Evolutionary conservation across 306 rosid genomes (phyloP).

Genomic region (Gleditsia sinensis): DNA sequence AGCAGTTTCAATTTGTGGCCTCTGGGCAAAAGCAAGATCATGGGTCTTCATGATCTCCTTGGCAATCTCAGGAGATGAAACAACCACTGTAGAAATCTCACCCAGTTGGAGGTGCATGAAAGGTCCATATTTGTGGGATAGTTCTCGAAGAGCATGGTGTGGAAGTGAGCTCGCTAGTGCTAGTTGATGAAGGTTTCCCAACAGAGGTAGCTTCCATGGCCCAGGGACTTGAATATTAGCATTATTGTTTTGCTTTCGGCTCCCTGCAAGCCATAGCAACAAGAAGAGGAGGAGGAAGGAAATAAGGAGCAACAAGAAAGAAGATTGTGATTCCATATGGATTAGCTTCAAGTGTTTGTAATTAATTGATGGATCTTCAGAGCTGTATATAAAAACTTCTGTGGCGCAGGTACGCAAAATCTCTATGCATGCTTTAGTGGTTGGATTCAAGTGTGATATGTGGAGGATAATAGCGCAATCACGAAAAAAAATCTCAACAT

Average conservation of each 20-base stretch:
- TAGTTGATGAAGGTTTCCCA: background rate
- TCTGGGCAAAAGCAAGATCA: too few relatives aligned
- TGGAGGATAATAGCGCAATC: too few relatives aligned
- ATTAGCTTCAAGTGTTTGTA: background rate
- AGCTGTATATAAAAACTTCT: too few relatives aligned
- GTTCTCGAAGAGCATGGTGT: slow-evolving; percentile 1
- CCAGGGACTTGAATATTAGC: background rate
- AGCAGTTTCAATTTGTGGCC: too few relatives aligned
- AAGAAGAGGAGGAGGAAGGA: background rate
- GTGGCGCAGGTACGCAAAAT: too few relatives aligned
- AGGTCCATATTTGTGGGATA: slow-evolving; percentile 38
- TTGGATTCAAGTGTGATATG: too few relatives aligned
- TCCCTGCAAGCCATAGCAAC: background rate
- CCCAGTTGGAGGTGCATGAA: slow-evolving; percentile 43
- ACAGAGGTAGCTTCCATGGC: slow-evolving; percentile 9
- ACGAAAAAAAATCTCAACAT: too few relatives aligned
- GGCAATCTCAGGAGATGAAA: background rate
- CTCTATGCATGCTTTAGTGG: too few relatives aligned
- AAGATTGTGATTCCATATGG: background rate
- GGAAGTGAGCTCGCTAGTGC: background rate
- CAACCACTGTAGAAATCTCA: slow-evolving; percentile 31
- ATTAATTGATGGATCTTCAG: too few relatives aligned
- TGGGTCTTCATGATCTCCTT: too few relatives aligned
- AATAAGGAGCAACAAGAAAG: background rate
- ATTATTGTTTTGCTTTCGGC: background rate